phyloP scores from a whole-genome alignment of 2,329 filamentous ascomycete genomes.

The Colletotrichum zoysiae region DNA sequence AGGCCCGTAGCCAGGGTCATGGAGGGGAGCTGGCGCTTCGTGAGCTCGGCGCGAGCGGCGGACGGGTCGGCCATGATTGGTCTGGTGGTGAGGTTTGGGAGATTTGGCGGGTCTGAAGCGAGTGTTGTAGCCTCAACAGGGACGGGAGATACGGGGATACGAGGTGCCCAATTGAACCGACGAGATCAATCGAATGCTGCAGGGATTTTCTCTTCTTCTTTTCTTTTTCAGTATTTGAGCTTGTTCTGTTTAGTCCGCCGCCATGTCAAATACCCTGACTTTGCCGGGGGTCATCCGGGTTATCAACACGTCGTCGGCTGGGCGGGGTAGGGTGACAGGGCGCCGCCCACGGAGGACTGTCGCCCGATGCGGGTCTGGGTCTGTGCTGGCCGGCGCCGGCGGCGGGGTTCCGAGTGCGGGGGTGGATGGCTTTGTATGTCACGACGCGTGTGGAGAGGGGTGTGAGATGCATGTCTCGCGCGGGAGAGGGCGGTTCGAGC shows the following conservation, averaged over 20 bases:
- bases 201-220: accelerated
- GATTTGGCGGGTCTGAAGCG: neutral
- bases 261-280: neutral
- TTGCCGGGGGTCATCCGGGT: neutral
- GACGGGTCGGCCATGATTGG: slow-evolving; percentile 26
- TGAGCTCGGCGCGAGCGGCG: slow-evolving; percentile 41
- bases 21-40: slow-evolving; percentile 45
- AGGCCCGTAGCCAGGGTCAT: slow-evolving; percentile 45
- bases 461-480: neutral
- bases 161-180: neutral
- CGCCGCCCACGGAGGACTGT: slow-evolving; percentile 33
- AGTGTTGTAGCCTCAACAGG: neutral
- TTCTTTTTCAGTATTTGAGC: too few relatives aligned
- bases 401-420: slow-evolving; percentile 28
- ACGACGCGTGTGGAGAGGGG: neutral
- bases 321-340: slow-evolving; percentile 32
- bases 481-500: neutral
- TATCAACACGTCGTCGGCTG: slow-evolving; percentile 5
- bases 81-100: too few relatives aligned
- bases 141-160: too few relatives aligned
- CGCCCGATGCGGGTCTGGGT: slow-evolving; percentile 30
- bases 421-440: slow-evolving; percentile 9
- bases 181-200: neutral
- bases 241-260: neutral
- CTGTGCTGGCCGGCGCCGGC: slow-evolving; percentile 10